Conservation (phyloP, 2,329 filamentous ascomycete genomes). For the Teratosphaeria gauchensis region DNA sequence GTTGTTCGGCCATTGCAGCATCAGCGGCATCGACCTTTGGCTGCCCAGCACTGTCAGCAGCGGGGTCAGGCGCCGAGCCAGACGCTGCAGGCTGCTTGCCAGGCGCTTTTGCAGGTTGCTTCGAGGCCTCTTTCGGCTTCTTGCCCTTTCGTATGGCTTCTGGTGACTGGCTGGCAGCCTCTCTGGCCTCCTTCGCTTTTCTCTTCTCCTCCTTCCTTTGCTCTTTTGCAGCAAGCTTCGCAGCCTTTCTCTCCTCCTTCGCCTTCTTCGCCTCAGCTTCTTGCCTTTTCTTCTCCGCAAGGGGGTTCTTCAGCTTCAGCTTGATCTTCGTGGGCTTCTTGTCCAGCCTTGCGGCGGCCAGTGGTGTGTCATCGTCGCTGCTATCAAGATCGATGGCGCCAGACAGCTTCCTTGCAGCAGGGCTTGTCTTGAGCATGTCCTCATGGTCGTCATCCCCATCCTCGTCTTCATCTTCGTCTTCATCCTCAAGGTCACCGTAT, state of each 20-base stretch:
- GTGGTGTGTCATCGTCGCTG: slow-evolving; percentile 31
- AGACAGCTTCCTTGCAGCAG: background rate
- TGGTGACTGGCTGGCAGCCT: background rate
- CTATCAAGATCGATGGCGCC: slow-evolving; percentile 38
- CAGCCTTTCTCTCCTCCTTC: slow-evolving; percentile 1
- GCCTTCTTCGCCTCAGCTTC: slow-evolving; percentile 8
- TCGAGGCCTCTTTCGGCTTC: slow-evolving; percentile 9
- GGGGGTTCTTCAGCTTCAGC: slow-evolving; percentile 4
- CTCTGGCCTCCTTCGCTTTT: background rate
- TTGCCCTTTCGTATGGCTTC: slow-evolving; percentile 13
- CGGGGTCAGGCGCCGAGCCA: background rate
- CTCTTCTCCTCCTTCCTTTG: slow-evolving; percentile 7
- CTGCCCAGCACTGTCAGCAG: background rate
- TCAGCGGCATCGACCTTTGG: background rate
- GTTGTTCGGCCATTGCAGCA: background rate
- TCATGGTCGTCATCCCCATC: background rate
- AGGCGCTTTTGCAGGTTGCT: slow-evolving; percentile 2
- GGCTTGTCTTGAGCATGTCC: slow-evolving; percentile 4
- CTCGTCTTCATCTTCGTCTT: slow-evolving; percentile 41
- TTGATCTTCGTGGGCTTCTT: slow-evolving; percentile 2
- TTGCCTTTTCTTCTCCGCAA: slow-evolving; percentile 23
- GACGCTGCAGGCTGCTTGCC: background rate
- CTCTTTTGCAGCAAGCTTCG: slow-evolving; percentile 7
- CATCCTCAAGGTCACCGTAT: background rate
- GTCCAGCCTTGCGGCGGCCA: background rate